Evolutionary conservation across 1,139 yeast species (phyloP), one percentile per base, ranked within the genome.

Genomic region (Geotrichum reessii): DNA sequence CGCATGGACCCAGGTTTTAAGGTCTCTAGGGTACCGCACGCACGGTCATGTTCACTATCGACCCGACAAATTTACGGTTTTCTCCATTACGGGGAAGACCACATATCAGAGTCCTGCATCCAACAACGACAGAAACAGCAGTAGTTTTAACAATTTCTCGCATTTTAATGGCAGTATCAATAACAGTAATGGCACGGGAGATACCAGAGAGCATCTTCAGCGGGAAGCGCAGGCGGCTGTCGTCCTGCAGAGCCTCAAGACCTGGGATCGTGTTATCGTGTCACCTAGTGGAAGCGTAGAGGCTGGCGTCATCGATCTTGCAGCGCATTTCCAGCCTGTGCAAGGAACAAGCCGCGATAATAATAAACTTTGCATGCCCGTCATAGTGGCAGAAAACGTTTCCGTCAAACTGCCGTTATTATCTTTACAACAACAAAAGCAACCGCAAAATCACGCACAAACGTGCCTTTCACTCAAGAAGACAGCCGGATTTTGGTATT

Each of bases 401-500:
- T 7, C 24, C 19, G 27, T 4, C 17, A 19, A 25, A 24, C 12
- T 14, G 24, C 25, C 22, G 42, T 42, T 12, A 40, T 12, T 6
- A 12, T 21, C 3, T 25, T 17, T 14, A 24, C 22, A 17, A 9
- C 51, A 19, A 37, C 21, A 24, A 21, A 31, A 27, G 14, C 52
- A 25, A 17, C 47, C n/a, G 24, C 47, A 44, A 21, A 19, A 42
- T 19, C 47, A 44, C 6, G 40, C 40, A 17, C 40, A 33, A 12
- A 14, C 40, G 40, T 33, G 40, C n/a, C 40, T 33, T 17, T 4
- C 6, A 4, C 17, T 33, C 22, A 22, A 47, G 17, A 28, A n/a
- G 8, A 19, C 47, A 7, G 6, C n/a, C 9, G 53, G 93, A 71
- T 85, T 95, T 61, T 95, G 98, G 97, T 91, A 88, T 73, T 83